Evolutionary conservation across 148 eudicot species (phyloP).

Genomic region (Heliosperma pusillum): DNA sequence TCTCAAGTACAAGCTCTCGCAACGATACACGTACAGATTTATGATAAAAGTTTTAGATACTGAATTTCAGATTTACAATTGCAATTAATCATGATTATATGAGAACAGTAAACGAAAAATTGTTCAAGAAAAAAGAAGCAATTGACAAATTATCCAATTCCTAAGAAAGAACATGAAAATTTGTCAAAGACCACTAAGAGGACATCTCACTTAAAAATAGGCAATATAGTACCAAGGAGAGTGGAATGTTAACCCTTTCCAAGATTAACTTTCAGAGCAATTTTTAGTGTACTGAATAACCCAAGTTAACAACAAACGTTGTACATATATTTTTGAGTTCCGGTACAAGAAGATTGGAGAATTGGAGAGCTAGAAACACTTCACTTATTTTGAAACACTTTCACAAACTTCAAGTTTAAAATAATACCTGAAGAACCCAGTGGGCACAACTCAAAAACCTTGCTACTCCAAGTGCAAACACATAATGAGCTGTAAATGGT

Average conservation of each 20-base stretch:
- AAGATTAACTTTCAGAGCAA: background rate
- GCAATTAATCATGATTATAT: background rate
- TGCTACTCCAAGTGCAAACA: slow-evolving; percentile 47
- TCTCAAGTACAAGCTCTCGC: background rate
- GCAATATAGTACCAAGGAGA: background rate
- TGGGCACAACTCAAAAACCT: slow-evolving; percentile 54
- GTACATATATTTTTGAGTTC: background rate
- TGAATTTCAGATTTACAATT: background rate
- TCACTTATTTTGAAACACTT: background rate
- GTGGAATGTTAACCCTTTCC: background rate
- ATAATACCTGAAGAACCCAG: slow-evolving; percentile 49
- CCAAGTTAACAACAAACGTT: background rate
- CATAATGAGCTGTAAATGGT: slow-evolving; percentile 56
- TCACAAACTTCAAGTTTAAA: background rate
- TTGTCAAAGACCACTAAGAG: background rate
- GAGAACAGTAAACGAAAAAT: background rate
- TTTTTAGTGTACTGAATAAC: background rate
- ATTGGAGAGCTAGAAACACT: background rate
- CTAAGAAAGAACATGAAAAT: background rate
- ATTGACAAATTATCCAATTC: background rate
- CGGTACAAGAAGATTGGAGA: background rate
- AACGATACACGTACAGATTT: background rate
- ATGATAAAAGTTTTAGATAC: too few species aligned
- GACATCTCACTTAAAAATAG: background rate
- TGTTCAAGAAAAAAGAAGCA: background rate